Conservation (phyloP, 179 eudicot species). For the Pouteria campechiana region DNA sequence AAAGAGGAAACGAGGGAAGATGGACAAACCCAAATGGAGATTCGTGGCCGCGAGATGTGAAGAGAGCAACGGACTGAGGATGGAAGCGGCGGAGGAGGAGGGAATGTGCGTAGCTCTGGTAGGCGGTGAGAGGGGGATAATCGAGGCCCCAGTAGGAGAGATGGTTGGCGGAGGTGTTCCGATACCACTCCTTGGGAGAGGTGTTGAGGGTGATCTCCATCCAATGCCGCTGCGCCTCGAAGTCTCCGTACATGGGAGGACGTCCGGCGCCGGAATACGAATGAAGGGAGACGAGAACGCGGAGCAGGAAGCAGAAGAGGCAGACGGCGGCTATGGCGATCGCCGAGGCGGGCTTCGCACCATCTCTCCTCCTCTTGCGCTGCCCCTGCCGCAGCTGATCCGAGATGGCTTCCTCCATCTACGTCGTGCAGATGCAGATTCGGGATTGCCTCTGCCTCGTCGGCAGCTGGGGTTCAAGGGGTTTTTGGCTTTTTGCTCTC, state of each 20-base stretch:
- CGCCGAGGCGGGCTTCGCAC: too few species aligned
- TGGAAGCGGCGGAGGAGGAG: constrained; percentile 42
- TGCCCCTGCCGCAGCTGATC: too few species aligned
- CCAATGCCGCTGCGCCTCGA: constrained; percentile 99
- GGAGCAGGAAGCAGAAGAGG: too few species aligned
- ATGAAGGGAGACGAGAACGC: constrained; percentile 64
- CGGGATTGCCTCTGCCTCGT: too few species aligned
- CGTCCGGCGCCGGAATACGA: constrained; percentile 79
- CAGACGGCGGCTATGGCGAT: too few species aligned
- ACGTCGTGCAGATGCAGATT: too few species aligned
- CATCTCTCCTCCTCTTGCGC: too few species aligned
- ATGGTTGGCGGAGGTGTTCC: constrained; percentile 66
- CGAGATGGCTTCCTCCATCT: too few species aligned
- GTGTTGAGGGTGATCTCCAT: constrained; percentile 94
- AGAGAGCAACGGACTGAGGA: constrained; percentile 67
- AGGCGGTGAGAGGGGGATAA: constrained; percentile 93
- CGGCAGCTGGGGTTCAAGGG: too few species aligned
- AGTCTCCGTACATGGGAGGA: constrained; percentile 86
- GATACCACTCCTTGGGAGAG: constrained; percentile 70
- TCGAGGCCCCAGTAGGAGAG: constrained; percentile 94
- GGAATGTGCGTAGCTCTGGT: constrained; percentile 88
- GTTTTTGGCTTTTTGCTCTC: too few species aligned
- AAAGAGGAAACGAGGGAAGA: background rate
- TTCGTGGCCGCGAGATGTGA: constrained; percentile 76
- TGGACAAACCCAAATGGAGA: constrained; percentile 74